Evolutionary conservation across 768 basidiomycete genomes (phyloP).

Genomic region (Mycena filopes): DNA sequence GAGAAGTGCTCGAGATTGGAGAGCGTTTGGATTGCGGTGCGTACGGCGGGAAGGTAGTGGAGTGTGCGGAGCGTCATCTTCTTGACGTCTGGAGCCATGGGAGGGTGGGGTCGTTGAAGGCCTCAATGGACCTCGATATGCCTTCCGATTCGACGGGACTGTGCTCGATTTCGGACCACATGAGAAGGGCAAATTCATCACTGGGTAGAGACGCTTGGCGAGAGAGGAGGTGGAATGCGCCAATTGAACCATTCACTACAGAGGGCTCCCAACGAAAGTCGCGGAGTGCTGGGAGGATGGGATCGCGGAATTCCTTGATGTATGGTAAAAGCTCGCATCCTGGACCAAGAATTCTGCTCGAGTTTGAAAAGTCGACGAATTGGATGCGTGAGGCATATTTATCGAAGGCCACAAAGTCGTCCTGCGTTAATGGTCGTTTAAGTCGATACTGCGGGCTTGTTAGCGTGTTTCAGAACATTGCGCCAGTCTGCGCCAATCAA

Average conservation of each 20-base stretch:
- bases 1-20: constrained; percentile 26
- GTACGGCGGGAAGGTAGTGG: constrained; percentile 28
- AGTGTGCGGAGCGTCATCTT: constrained; percentile 29
- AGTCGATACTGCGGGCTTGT: constrained; percentile 22
- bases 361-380: constrained; percentile 31
- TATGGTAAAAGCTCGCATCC: constrained; percentile 32
- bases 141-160: constrained; percentile 6
- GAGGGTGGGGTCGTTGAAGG: constrained; percentile 32
- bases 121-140: constrained; percentile 20
- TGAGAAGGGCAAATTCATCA: constrained; percentile 21
- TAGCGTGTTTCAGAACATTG: neutral
- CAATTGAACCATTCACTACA: constrained; percentile 24
- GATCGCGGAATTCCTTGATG: constrained; percentile 30
- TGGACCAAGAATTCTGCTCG: constrained; percentile 20
- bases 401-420: constrained; percentile 29
- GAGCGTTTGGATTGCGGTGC: constrained; percentile 14
- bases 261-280: constrained; percentile 32
- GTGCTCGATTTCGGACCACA: constrained; percentile 30
- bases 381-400: constrained; percentile 30
- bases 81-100: constrained; percentile 32
- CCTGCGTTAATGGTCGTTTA: constrained; percentile 8
- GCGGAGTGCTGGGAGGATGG: constrained; percentile 21
- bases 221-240: constrained; percentile 30
- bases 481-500: too few relatives aligned
- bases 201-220: constrained; percentile 24